Conservation (phyloP, 768 basidiomycete genomes). For the Leucosporidium scottii region DNA sequence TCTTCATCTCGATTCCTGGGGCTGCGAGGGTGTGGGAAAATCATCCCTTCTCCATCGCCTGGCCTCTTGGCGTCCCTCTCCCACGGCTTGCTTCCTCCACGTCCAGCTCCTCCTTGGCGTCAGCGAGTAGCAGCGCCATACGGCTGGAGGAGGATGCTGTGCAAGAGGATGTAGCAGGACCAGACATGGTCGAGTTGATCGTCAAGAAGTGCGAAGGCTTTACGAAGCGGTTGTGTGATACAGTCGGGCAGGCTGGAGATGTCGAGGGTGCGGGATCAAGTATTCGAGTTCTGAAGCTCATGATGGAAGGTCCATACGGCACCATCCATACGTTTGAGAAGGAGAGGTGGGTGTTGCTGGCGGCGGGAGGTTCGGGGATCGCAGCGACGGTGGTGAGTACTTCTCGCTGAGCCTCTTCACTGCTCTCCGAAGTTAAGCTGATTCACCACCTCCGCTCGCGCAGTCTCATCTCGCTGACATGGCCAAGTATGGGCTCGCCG, state of each 20-base stretch:
- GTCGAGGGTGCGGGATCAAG: background rate
- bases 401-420: too few species aligned
- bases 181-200: slow-evolving; percentile 4
- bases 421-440: too few species aligned
- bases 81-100: background rate
- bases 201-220: slow-evolving; percentile 12
- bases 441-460: too few species aligned
- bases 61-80: slow-evolving; percentile 10
- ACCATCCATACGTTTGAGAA: background rate
- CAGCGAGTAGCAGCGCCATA: background rate
- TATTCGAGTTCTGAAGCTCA: background rate
- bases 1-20: slow-evolving; percentile 7
- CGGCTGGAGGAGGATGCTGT: background rate
- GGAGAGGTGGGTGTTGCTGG: background rate
- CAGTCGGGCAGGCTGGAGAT: background rate
- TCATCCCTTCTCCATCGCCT: slow-evolving; percentile 18
- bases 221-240: background rate
- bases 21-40: background rate
- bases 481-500: background rate
- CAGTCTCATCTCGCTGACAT: slow-evolving; percentile 7
- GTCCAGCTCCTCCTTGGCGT: background rate
- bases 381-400: background rate
- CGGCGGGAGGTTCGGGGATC: slow-evolving; percentile 4
- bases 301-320: slow-evolving; percentile 9
- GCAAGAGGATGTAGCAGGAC: background rate